Evolutionary conservation across 352 stramenopile species (phyloP), one percentile per base, ranked within the genome.

Genomic region (Thalassiosira hispida): DNA sequence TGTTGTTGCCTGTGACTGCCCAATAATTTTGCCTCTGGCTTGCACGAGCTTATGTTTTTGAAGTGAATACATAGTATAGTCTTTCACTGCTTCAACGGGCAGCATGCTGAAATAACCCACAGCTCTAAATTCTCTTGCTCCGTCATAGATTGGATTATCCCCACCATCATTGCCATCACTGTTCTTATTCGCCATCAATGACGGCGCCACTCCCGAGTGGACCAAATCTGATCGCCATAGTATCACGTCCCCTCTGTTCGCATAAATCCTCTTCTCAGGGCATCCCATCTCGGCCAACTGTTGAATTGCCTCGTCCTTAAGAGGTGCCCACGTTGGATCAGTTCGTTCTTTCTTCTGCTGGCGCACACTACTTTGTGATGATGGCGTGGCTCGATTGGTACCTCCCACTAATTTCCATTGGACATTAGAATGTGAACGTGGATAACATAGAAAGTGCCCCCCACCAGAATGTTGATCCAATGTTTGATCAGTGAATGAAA

Each of bases 161-260:
- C 18, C 18, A 11, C 16, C 11, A 29, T 27, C 40, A 11, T 22
- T 33, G 29, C 64, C 40, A 11, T 22, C 22, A 20, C 64, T 27
- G 20, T 53, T 27, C 16, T 60, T 33, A 25, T 47, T 4, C 22
- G 40, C 31, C 27, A 40, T 51, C 40, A 77, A 35, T 14, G 63
- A 60, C 25, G 80, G 75, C 18, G 80, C 63, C 7, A 87, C 38
- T 27, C 11, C 69, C 31, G 80, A 52, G 55, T 87, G 75, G 1
- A 87, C 70, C 42, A 85, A 67, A 79, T 87, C 80, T 7, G 79
- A 89, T 27, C 77, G 64, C 77, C 79, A 91, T 14, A 91, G 44
- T 22, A 91, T 75, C 0, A 91, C 82, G 62, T 91, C 83, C 27
- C 85, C 85, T 11, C 40, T 42, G 31, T 80, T 76, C 0, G 81